A percentile compares a stretch with the other conserved stretches of the same genome.
Conservation (phyloP, 768 basidiomycete genomes). For the Boletus pseudo-olivaceus region DNA sequence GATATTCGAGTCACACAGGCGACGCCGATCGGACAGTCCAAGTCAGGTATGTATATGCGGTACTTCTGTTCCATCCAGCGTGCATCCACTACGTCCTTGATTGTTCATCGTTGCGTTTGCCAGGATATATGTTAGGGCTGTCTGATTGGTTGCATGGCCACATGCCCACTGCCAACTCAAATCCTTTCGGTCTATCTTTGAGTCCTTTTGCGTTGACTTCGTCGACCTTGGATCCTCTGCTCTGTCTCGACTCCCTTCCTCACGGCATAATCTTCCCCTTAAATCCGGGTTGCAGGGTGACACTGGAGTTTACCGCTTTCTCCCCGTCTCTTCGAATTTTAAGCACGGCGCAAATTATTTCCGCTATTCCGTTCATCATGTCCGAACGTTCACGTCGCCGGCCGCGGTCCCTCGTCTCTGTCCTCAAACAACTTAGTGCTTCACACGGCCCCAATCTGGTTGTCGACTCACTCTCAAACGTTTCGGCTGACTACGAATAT, state of each 20-base stretch:
- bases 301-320: constrained; percentile 39
- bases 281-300: constrained; percentile 15
- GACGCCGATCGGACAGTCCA: constrained; percentile 3
- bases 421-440: constrained; percentile 36
- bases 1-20: background rate
- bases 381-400: constrained; percentile 34
- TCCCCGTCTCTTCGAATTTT: constrained; percentile 33
- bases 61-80: background rate
- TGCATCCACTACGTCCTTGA: background rate
- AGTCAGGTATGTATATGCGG: constrained; percentile 23
- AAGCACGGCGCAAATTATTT: constrained; percentile 38
- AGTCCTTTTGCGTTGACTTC: constrained; percentile 3
- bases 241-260: constrained; percentile 26
- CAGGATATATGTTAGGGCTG: background rate
- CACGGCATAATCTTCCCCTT: constrained; percentile 10
- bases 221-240: constrained; percentile 2
- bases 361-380: constrained; percentile 43
- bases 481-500: constrained; percentile 35
- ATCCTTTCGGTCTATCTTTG: constrained; percentile 12
- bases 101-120: background rate
- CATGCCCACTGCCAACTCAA: background rate
- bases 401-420: constrained; percentile 34
- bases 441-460: constrained; percentile 19
- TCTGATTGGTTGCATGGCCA: background rate
- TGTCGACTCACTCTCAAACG: constrained; percentile 38